Evolutionary conservation across 441 rosid species (phyloP).

Genomic region (Melastoma candidum): DNA sequence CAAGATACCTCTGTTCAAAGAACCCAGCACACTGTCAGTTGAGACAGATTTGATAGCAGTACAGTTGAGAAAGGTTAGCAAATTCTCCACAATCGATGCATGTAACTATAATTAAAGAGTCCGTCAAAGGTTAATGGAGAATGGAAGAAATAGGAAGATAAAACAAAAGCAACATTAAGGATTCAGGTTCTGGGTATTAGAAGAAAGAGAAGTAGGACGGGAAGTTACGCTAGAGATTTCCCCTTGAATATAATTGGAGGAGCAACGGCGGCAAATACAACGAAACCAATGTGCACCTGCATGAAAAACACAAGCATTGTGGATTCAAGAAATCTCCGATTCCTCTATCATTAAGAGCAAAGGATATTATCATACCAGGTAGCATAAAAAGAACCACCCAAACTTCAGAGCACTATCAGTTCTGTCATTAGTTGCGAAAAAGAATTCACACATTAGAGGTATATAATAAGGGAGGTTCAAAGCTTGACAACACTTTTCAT

Average conservation of each 20-base stretch:
- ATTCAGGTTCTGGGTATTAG: not conserved
- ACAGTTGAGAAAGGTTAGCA: too few species aligned
- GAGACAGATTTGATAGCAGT: conserved; percentile 13
- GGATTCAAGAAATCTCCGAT: conserved; percentile 6
- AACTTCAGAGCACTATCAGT: conserved; percentile 97
- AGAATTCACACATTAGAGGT: conserved; percentile 3
- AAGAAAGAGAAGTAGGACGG: conserved; percentile 4
- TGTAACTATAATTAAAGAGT: too few species aligned
- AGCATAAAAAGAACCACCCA: conserved; percentile 78
- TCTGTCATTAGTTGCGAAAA: conserved; percentile 38
- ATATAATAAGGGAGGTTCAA: not conserved
- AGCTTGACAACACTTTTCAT: not conserved
- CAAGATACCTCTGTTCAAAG: conserved; percentile 75
- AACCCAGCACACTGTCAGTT: conserved; percentile 16
- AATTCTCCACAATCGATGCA: not conserved
- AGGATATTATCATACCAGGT: conserved; percentile 41
- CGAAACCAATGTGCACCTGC: conserved; percentile 88
- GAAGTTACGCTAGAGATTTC: conserved; percentile 84
- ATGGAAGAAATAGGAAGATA: too few species aligned
- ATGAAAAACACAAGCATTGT: conserved; percentile 15
- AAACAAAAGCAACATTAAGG: not conserved
- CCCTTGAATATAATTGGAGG: conserved; percentile 97
- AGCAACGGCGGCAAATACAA: conserved; percentile 83
- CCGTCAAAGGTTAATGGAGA: too few species aligned
- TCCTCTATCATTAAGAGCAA: conserved; percentile 10